Evolutionary conservation across 495 filamentous ascomycete genomes (phyloP).

Genomic region (Lasiosphaeria ovina): DNA sequence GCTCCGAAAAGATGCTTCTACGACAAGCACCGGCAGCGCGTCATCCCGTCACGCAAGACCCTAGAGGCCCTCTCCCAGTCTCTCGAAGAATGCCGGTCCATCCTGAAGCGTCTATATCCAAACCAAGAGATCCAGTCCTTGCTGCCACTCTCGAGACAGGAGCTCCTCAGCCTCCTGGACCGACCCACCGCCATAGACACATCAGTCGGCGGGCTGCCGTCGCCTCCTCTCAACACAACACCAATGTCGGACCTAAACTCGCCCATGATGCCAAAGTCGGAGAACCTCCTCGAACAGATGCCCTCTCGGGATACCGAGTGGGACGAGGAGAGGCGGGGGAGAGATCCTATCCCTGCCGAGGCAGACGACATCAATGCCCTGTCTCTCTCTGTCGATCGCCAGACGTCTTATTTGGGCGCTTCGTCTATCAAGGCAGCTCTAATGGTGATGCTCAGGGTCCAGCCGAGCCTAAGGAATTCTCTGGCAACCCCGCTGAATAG

Average conservation of each 20-base stretch:
- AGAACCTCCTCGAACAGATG: conserved; percentile 56
- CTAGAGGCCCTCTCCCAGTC: conserved; percentile 57
- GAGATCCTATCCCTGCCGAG: conserved; percentile 62
- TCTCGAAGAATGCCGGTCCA: conserved; percentile 56
- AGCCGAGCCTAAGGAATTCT: conserved; percentile 59
- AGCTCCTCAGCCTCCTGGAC: conserved; percentile 52
- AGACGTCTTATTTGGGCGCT: conserved; percentile 77
- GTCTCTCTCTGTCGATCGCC: conserved; percentile 67
- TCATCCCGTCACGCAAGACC: conserved; percentile 59
- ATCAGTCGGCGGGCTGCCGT: conserved; percentile 41
- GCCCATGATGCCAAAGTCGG: conserved; percentile 39
- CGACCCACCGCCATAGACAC: conserved; percentile 38
- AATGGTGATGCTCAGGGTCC: conserved; percentile 76
- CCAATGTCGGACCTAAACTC: conserved; percentile 44
- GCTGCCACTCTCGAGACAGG: conserved; percentile 49
- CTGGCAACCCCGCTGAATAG: conserved; percentile 52
- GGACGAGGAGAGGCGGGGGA: conserved; percentile 55
- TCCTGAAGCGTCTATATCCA: conserved; percentile 54
- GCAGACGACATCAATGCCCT: conserved; percentile 81
- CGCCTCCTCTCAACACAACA: conserved; percentile 43
- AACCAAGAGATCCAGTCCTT: conserved; percentile 51
- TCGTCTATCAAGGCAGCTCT: conserved; percentile 79
- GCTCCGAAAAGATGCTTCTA: conserved; percentile 59
- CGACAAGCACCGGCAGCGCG: conserved; percentile 58
- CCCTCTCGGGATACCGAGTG: conserved; percentile 54